Evolutionary conservation across 495 filamentous ascomycete genomes (phyloP).

Genomic region (Aspergillus wentii): DNA sequence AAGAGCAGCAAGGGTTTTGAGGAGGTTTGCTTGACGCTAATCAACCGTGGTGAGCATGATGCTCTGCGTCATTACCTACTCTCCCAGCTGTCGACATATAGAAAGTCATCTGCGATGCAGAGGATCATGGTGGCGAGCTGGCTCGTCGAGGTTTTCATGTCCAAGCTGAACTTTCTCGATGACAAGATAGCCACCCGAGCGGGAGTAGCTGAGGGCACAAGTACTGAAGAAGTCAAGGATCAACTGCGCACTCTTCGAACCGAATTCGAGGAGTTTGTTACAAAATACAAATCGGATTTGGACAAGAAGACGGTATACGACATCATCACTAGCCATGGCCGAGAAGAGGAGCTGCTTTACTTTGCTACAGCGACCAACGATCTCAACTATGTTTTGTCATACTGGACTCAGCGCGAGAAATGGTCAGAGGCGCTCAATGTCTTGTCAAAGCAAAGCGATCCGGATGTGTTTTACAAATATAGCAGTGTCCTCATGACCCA

Average conservation of each 20-base stretch:
- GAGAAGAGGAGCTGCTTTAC: slow-evolving; percentile 86
- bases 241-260: slow-evolving; percentile 62
- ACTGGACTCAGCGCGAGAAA: slow-evolving; percentile 95
- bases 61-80: slow-evolving; percentile 86
- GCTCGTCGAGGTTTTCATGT: slow-evolving; percentile 96
- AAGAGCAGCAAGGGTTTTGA: slow-evolving; percentile 96
- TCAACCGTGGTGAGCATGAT: slow-evolving; percentile 86
- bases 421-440: slow-evolving; percentile 88
- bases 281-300: slow-evolving; percentile 75
- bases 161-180: slow-evolving; percentile 89
- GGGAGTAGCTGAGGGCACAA: slow-evolving; percentile 68
- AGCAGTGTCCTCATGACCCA: slow-evolving; percentile 94
- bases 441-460: slow-evolving; percentile 83
- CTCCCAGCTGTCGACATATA: slow-evolving; percentile 76
- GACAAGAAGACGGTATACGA: slow-evolving; percentile 92
- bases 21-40: slow-evolving; percentile 85
- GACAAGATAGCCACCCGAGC: slow-evolving; percentile 90
- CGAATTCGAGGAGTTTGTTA: slow-evolving; percentile 86
- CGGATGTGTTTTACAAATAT: slow-evolving; percentile 92
- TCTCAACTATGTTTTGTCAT: slow-evolving; percentile 89
- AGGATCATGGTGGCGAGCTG: slow-evolving; percentile 91
- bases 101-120: slow-evolving; percentile 85
- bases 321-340: slow-evolving; percentile 90
- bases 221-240: slow-evolving; percentile 62
- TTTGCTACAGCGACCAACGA: slow-evolving; percentile 86